Base-by-base conservation (phyloP, 129 eudicot genomes). In the Flaveria sonorensis region DNA sequence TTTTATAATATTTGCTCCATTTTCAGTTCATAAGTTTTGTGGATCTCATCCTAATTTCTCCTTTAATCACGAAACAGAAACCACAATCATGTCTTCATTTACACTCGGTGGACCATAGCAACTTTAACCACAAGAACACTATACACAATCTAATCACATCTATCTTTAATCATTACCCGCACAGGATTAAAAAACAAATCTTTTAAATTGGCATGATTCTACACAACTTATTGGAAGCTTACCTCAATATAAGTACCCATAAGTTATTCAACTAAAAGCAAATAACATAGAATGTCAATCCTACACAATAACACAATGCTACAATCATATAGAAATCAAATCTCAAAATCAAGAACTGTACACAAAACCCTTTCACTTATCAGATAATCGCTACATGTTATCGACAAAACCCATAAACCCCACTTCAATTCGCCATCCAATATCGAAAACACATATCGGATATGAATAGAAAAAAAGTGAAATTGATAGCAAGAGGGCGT, bases 321-420 rank as follows among this genome's bases (percentile, higher is more conserved):
- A 66, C 53, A 81, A 55, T 73, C 26, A 73, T 42, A 73, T 26
- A 21, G 16, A 10, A 80, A 53, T 55, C 47, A 52, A 73, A 68
- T 63, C 68, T 50, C 10, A 52, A 65, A 79, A 60, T 23, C 39
- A 80, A 63, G 53, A 55, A 64, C 43, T 52, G 40, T 5, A 48
- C 15, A 62, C 19, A 10, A 19, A 36, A 36, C 40, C 40, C 40
- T 36, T 36, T 36, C 40, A 36, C 40, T 36, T 36, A 36, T 36
- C 40, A 36, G 40, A 36, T 36, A 36, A 36, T 4, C 40, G 40
- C 40, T 36, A 3, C 7, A 5, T 4, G 40, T 36, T 36, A 39
- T 36, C 51, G 48, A 50, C 59, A 70, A 70, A 76, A 52, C 45
- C 57, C 56, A 79, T 64, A 75, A 74, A 74, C 63, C 77, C 73